These are phyloP conservation scores for Arthrobotrys sphaeroides DNA, from an alignment of 2,329 filamentous ascomycete genomes.

Conservation along the genomic window DNA sequence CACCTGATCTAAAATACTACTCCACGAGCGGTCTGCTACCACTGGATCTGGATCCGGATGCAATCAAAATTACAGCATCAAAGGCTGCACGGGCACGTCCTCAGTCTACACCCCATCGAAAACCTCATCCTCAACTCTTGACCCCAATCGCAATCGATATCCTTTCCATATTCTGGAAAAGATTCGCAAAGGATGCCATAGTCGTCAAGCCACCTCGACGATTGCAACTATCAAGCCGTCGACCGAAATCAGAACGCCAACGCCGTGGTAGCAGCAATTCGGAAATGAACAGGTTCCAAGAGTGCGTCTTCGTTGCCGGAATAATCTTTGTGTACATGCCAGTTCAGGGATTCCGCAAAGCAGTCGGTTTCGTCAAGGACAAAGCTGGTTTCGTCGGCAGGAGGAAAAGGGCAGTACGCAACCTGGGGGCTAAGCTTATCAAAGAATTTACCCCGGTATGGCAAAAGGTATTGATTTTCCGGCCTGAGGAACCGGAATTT, in stretches of 20 bases:
- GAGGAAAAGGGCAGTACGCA: background rate
- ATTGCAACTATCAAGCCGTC: background rate
- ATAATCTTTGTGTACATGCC: background rate
- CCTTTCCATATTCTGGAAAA: slow-evolving; percentile 25
- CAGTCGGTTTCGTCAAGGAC: background rate
- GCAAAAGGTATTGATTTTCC: slow-evolving; percentile 2
- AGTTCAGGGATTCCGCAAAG: background rate
- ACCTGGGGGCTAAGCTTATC: background rate
- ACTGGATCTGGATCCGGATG: background rate
- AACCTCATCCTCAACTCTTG: background rate
- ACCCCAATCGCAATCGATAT: slow-evolving; percentile 28
- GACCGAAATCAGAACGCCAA: background rate
- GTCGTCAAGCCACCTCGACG: background rate
- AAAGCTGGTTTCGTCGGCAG: background rate
- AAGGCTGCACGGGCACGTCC: background rate
- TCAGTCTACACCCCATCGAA: background rate
- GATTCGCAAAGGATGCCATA: slow-evolving; percentile 3
- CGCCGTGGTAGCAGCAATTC: background rate
- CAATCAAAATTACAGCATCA: background rate
- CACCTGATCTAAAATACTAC: slow-evolving; percentile 18
- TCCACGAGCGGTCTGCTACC: slow-evolving; percentile 14
- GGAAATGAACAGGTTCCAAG: background rate
- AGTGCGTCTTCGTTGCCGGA: background rate
- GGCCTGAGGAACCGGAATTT: background rate
- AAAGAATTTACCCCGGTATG: slow-evolving; percentile 21